These are phyloP conservation scores for Xylaria sp. DNA, from an alignment of 2,329 filamentous ascomycete genomes.

Conservation along the genomic window DNA sequence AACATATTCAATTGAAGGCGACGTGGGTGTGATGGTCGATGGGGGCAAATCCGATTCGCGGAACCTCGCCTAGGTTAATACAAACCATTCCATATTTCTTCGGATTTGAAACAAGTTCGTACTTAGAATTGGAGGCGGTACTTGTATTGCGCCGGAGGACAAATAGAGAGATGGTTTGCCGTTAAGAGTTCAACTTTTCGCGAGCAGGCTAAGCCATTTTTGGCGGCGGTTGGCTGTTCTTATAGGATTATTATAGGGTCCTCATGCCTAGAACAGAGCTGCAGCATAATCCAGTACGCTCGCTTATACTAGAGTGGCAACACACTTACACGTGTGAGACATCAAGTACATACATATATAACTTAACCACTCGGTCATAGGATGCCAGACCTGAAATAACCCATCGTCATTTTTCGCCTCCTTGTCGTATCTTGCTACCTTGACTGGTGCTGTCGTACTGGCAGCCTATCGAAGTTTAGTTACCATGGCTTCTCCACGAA, in stretches of 20 bases:
- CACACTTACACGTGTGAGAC: background rate
- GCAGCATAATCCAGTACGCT: background rate
- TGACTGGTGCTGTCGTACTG: background rate
- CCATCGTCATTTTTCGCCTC: background rate
- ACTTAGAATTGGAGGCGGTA: no score
- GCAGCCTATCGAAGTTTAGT: background rate
- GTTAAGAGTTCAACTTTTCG: slow-evolving; percentile 9
- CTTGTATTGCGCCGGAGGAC: background rate
- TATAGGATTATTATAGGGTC: no score
- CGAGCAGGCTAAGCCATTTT: slow-evolving; percentile 4
- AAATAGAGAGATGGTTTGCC: background rate
- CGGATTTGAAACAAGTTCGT: no score
- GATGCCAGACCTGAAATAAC: background rate
- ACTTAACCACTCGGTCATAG: background rate
- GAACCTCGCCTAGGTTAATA: no score
- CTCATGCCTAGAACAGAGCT: background rate
- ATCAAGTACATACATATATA: slow-evolving; percentile 3
- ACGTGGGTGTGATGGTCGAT: no score
- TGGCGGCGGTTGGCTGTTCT: background rate
- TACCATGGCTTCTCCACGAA: background rate
- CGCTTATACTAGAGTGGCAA: background rate
- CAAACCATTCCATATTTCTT: no score
- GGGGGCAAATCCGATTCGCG: no score
- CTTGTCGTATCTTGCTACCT: background rate
- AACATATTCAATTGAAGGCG: no score